Base-by-base conservation (phyloP, 2,329 filamentous ascomycete genomes). In the Byssoonygena ceratinophila region DNA sequence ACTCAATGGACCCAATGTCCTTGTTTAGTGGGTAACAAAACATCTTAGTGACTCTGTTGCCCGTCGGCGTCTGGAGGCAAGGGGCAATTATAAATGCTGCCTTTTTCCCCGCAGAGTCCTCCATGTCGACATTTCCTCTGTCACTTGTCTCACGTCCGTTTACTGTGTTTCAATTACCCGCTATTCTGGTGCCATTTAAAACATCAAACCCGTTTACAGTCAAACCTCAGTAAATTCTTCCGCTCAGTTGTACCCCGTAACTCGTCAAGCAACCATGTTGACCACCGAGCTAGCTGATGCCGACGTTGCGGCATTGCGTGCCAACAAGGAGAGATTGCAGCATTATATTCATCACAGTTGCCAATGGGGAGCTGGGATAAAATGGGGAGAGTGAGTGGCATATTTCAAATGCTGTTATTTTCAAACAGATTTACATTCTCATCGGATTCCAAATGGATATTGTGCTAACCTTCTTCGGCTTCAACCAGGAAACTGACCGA, bases 291-390 rank as follows among this genome's bases (percentile, higher is more conserved):
- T 82, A 64, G 73, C 73, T 18, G 74, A 78, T 44, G 64, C 73
- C 16, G 68, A 78, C 34, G 66, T 82, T 32, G 68, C 67, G 36
- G 72, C 69, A 25, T 63, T 85, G 49, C 77, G 76, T 54, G 76
- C 83, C 36, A 75, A 83, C 57, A 72, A 77, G 59, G 69, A 73
- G 12, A 74, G 83, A 57, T 63, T 86, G 57, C 81, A 83, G 71
- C 71, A 75, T 23, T 77, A 81, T 54, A 72, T 86, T 11, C 83
- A 86, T 64, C 64, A 79, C 54, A 84, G 81, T 1, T 84, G 79
- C 62, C 73, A 81, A 68, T 86, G 81, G 76, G 83, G 83, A 0
- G 75, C 71, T 41, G 83, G 82, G 0, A 75, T 83, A 57, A 68
- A 74, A 68, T 87, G 82, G 81, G 83, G 83, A 68, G 72, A 76